Evolutionary conservation across 2,329 filamentous ascomycete species (phyloP).

Genomic region (Madurella mycetomatis): DNA sequence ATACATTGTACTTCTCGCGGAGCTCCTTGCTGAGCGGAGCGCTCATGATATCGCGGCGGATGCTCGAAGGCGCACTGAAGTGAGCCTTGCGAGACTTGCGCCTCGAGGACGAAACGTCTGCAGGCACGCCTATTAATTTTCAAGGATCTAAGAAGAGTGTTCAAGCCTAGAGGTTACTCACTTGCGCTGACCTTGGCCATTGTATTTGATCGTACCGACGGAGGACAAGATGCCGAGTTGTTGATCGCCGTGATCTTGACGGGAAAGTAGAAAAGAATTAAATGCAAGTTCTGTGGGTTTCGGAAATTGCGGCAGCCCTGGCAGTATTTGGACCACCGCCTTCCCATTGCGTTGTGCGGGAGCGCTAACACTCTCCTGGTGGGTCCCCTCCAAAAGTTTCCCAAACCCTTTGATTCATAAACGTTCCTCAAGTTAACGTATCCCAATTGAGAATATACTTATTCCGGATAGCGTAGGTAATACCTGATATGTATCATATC

Average conservation of each 20-base stretch:
- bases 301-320: slow-evolving; percentile 20
- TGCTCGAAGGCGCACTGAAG: slow-evolving; percentile 91
- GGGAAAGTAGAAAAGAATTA: slow-evolving; percentile 16
- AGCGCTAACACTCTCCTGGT: not conserved
- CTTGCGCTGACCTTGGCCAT: slow-evolving; percentile 67
- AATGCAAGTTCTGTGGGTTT: slow-evolving; percentile 18
- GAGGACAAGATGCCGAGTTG: slow-evolving; percentile 23
- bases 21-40: slow-evolving; percentile 95
- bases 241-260: slow-evolving; percentile 28
- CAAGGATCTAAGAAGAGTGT: not conserved
- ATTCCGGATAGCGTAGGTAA: no score
- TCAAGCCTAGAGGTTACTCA: slow-evolving; percentile 13
- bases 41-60: slow-evolving; percentile 95
- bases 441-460: not conserved
- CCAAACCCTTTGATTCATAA: no score
- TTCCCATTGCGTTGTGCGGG: slow-evolving; percentile 11
- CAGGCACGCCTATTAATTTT: slow-evolving; percentile 22
- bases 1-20: slow-evolving; percentile 97
- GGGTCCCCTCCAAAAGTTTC: not conserved
- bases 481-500: no score
- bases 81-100: slow-evolving; percentile 99
- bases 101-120: slow-evolving; percentile 74
- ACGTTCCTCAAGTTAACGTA: not conserved
- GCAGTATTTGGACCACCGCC: slow-evolving; percentile 16
- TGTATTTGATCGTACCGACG: slow-evolving; percentile 38